These are phyloP conservation scores for Penicillium manginii DNA, from an alignment of 495 filamentous ascomycete genomes.

Conservation along the genomic window DNA sequence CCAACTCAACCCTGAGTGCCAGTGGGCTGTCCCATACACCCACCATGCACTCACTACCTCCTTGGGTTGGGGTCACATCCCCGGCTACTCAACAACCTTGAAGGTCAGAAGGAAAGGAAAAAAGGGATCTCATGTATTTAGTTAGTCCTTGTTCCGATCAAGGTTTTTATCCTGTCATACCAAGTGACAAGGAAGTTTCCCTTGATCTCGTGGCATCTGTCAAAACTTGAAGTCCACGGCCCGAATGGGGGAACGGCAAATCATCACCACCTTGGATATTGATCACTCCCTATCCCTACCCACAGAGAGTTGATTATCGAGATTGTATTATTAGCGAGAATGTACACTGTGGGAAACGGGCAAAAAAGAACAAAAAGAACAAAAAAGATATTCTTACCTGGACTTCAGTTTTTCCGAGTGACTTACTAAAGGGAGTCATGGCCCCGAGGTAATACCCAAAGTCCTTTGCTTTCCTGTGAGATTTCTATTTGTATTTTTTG, in stretches of 20 bases:
- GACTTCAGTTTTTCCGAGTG: neutral
- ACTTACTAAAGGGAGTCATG: constrained; percentile 2
- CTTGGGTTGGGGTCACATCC: neutral
- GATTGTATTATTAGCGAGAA: neutral
- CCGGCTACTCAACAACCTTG: neutral
- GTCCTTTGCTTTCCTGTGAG: neutral
- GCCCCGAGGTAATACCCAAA: neutral
- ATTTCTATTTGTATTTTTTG: neutral
- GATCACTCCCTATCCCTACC: neutral
- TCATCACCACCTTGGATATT: neutral
- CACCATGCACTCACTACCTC: neutral
- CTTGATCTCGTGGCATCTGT: constrained; percentile 6
- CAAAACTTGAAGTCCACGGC: constrained; percentile 1
- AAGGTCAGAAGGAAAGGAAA: neutral
- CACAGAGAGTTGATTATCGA: neutral
- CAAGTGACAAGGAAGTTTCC: constrained; percentile 2
- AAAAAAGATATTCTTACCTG: neutral
- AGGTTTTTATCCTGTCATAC: constrained; percentile 6
- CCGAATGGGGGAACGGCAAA: constrained; percentile 2
- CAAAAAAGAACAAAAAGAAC: neutral
- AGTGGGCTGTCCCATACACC: neutral
- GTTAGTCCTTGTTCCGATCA: neutral
- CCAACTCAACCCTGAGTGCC: neutral
- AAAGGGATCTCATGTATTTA: neutral
- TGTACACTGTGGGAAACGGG: too few relatives aligned